Base-by-base conservation (phyloP, 2,329 filamentous ascomycete genomes). In the Chalara sp. region DNA sequence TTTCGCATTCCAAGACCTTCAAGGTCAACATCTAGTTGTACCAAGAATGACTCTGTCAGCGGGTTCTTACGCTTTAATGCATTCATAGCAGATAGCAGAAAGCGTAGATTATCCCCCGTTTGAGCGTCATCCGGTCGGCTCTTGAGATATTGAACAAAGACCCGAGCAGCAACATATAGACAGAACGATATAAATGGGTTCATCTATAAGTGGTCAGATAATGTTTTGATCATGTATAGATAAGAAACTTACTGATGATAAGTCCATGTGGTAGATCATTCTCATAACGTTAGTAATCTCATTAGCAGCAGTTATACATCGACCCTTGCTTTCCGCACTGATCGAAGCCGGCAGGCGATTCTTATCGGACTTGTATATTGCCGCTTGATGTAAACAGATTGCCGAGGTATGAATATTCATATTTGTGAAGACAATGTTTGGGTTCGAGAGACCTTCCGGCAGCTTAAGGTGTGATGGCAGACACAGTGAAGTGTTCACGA, bases 321-420 rank as follows among this genome's bases (percentile, higher is more conserved):
- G 81, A 11, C 93, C 81, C 67, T 96, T 96, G 67, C 91, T 96
- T 65, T 97, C 92, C 1, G 87, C 83, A 56, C 87, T 84, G 44
- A 96, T 84, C 13, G 86, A 84, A 1, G 79, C 73, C 1, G 89
- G 84, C 54, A 96, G 72, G 48, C 83, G 80, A 67, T 96, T 86
- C 70, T 90, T 93, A 62, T 97, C 92, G 0, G 91, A 90, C 66
- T 96, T 97, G 76, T 92, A 96, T 21, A 99, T 97, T 30, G 93
- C 93, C 2, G 92, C 93, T 70, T 99, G 93, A 63, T 99, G 93
- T n/a, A 99, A 74, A 67, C 92, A 97, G 49, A 99, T 97, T 1
- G 89, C 90, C 1, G 91, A 95, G 0, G 93, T 96, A 66, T 97
- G 91, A 32, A 99, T 89, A 64, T 88, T 90, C 89, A 99, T 96